Evolutionary conservation across 352 stramenopile species (phyloP).

Genomic region (Pythium myriotylum): DNA sequence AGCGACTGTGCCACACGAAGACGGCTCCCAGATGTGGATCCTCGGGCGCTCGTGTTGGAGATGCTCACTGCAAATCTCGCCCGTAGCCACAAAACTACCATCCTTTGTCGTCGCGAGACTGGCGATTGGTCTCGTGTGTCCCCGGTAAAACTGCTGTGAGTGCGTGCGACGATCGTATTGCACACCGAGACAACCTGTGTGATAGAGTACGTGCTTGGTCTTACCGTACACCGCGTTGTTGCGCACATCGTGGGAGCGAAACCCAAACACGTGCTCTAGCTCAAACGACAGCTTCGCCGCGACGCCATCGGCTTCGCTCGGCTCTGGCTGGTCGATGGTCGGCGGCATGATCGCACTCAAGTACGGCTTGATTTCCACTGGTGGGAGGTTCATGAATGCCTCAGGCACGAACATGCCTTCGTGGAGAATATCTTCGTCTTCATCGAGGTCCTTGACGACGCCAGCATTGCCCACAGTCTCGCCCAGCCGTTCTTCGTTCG

Average conservation of each 20-base stretch:
- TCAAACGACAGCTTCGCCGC: conserved; percentile 43
- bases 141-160: conserved; percentile 63
- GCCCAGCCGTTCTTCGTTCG: conserved; percentile 7
- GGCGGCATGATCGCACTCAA: conserved; percentile 66
- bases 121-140: conserved; percentile 60
- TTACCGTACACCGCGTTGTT: conserved; percentile 65
- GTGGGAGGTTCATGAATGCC: conserved; percentile 53
- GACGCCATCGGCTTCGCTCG: conserved; percentile 39
- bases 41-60: conserved; percentile 56
- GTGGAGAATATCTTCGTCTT: conserved; percentile 50
- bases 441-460: conserved; percentile 53
- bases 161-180: conserved; percentile 80
- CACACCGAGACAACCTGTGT: conserved; percentile 60
- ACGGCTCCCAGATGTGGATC: conserved; percentile 78
- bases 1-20: conserved; percentile 48
- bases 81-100: conserved; percentile 65
- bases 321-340: conserved; percentile 36
- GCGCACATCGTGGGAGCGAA: conserved; percentile 57
- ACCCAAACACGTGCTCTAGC: conserved; percentile 71
- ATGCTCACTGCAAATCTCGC: conserved; percentile 67
- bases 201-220: conserved; percentile 66
- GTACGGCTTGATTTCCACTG: conserved; percentile 65
- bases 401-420: conserved; percentile 64
- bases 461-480: conserved; percentile 17
- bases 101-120: conserved; percentile 49